Base-by-base conservation (phyloP, 176 grass and related monocot genomes). In the Miscanthus lutarioriparius region DNA sequence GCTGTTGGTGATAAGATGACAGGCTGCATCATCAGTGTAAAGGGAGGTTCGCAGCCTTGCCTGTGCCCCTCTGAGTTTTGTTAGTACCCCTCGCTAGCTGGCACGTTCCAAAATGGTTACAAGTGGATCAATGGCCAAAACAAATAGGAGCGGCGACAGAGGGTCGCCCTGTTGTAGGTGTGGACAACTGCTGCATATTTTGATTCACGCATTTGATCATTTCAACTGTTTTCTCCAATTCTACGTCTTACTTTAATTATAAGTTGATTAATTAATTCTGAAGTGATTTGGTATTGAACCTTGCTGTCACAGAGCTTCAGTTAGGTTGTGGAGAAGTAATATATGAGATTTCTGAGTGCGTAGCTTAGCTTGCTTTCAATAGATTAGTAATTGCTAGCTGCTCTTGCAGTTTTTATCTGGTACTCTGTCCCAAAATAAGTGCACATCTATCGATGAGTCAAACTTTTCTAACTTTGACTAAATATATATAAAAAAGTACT, bases 261-360 rank as follows among this genome's bases (percentile, higher is more conserved):
- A 66, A 15, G 49, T 38, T 72, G 28, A 37, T 65, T 25, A 53
- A 74, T 30, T 56, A 54, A 61, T 28, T 59, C 20, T 25, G 22
- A 53, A 10, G 7, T 80, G 28, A 32, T 53, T n/a, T 62, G n/a
- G 16, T 66, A 32, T 53, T 73, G 45, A 62, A 49, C 63, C 51
- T 73, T 79, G 8, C 49, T 84, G 20, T 53, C 5, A 3, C 49
- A 48, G 49, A 20, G 49, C 49, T 53, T 53, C 49, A 53, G 47
- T 70, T 73, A 79, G 66, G 28, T 38, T 84, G 59, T 28, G 36
- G 10, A 78, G 43, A 72, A 64, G 79, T 77, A 83, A 9, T 35
- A 83, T 78, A 33, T 16, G 54, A 35, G 43, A 78, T 28, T 28
- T 32, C 3, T 54, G 14, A 84, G 12, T 64, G 44, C 2, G n/a